A percentile compares a stretch with the other conserved stretches of the same genome.
These are phyloP conservation scores for Mariannaea sp. DNA, from an alignment of 2,329 filamentous ascomycete species.

Conservation along the genomic window DNA sequence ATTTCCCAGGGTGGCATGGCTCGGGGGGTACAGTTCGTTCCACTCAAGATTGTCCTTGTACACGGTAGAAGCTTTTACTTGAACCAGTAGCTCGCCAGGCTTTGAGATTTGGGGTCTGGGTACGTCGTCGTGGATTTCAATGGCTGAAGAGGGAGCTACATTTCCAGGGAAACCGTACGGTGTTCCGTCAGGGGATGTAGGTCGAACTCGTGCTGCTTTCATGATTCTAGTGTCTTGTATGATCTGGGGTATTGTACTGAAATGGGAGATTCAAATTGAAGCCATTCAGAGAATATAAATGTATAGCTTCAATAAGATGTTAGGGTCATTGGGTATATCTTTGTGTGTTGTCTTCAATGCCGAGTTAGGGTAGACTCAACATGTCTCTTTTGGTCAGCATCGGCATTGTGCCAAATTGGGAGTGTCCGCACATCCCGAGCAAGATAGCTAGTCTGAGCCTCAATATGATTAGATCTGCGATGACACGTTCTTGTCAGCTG, in stretches of 20 bases:
- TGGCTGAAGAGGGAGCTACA: neutral
- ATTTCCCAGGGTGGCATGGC: neutral
- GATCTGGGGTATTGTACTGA: neutral
- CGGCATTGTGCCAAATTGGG: neutral
- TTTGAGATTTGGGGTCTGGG: neutral
- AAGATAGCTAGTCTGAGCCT: no score
- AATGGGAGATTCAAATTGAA: neutral
- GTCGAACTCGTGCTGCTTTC: neutral
- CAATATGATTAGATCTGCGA: neutral
- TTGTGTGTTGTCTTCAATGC: neutral
- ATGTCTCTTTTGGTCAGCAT: neutral
- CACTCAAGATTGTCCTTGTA: neutral
- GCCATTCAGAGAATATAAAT: neutral
- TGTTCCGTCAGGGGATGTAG: neutral
- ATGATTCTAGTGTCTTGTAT: neutral
- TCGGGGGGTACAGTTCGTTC: neutral
- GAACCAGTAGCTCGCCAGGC: neutral
- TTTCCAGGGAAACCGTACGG: neutral
- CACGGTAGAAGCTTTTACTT: neutral
- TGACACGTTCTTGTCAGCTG: neutral
- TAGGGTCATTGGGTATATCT: neutral
- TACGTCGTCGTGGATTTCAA: neutral
- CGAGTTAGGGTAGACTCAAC: neutral
- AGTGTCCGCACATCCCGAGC: neutral
- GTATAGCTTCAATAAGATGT: neutral